Percentiles rank a stretch among this genome's conserved stretches.
Conservation (phyloP, 2,329 filamentous ascomycete species). For the Ampelomyces quisqualis region DNA sequence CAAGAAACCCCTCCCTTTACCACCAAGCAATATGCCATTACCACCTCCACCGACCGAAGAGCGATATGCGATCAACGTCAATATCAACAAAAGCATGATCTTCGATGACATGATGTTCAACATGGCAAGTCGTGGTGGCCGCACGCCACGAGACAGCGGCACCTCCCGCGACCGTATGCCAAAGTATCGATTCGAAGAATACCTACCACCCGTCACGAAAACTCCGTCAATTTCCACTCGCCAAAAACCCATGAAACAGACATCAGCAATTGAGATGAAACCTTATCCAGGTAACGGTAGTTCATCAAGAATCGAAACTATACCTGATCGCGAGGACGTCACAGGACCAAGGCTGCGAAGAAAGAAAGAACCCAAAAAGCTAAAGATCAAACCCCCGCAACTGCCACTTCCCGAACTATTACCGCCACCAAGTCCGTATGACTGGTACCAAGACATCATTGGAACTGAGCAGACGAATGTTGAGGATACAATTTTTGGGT, state of each 20-base stretch:
- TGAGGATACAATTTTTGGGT: conserved; percentile 1
- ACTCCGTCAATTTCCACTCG: conserved; percentile 10
- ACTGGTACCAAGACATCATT: conserved; percentile 34
- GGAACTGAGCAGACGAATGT: conserved; percentile 13
- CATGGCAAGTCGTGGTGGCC: conserved; percentile 5
- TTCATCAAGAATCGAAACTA: conserved; percentile 5
- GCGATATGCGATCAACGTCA: conserved; percentile 28
- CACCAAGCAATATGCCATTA: conserved; percentile 15
- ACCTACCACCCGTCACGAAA: conserved; percentile 16
- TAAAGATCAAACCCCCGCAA: conserved; percentile 14
- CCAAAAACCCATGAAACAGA: conserved; percentile 9
- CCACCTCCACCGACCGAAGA: conserved; percentile 19
- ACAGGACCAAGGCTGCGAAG: conserved; percentile 3
- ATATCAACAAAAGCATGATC: conserved; percentile 33
- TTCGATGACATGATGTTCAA: conserved; percentile 28
- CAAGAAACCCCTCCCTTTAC: conserved; percentile 16
- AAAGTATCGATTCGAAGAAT: conserved; percentile 28
- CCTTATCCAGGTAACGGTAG: conserved; percentile 14
- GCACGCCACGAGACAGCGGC: conserved; percentile 10
- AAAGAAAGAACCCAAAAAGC: conserved; percentile 13
- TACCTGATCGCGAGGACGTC: conserved; percentile 8
- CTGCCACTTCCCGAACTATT: conserved; percentile 20
- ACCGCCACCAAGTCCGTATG: conserved; percentile 27
- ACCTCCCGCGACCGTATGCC: conserved; percentile 20
- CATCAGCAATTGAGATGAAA: conserved; percentile 22